Evolutionary conservation across 2,329 filamentous ascomycete species (phyloP), one percentile per base, ranked within the genome.

Genomic region (Neoarthrinium moseri): DNA sequence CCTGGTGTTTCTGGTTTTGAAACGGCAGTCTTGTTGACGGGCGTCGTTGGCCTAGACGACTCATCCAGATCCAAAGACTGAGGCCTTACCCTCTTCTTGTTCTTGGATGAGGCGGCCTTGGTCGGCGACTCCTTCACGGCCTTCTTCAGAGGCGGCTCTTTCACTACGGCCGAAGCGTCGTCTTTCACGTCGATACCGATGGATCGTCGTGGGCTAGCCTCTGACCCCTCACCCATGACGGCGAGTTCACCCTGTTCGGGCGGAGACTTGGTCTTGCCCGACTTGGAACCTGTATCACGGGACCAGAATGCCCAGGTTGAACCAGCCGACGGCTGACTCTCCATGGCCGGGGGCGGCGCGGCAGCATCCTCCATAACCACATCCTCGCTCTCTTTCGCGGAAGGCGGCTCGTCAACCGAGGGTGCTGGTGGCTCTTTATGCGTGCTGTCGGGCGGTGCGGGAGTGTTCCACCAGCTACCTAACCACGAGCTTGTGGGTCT

Each of bases 301-400:
- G 84, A 89, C 87, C 87, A 92, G 54, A 92, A 91, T 0, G 85
- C 87, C 88, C 88, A 92, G 0, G 84, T 87, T 1, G 87, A 86
- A 11, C 79, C 80, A 15, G 73, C 70, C 13, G 75, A 70, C 5
- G 74, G 74, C n/a, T 45, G 66, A 45, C 27, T 47, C 47, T 35
- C 48, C 39, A 35, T 32, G 21, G 52, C 36, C 26, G 58, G 50
- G 7, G 62, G 57, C 12, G 61, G 44, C 12, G 63, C 46, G 4
- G 67, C 59, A 3, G 68, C 68, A 53, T 79, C 71, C 37, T 71
- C 46, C 67, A 73, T 63, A 51, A 68, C 56, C 54, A 75, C 57
- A 51, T 77, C 69, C 5, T 69, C 65, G 2, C 63, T 50, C 24
- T 65, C 59, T 24, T 68, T 64, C 3, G 54, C 38, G 42, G 52